These are phyloP conservation scores for Phytophthora tentaculata DNA, from an alignment of 352 stramenopile species.

Conservation along the genomic window DNA sequence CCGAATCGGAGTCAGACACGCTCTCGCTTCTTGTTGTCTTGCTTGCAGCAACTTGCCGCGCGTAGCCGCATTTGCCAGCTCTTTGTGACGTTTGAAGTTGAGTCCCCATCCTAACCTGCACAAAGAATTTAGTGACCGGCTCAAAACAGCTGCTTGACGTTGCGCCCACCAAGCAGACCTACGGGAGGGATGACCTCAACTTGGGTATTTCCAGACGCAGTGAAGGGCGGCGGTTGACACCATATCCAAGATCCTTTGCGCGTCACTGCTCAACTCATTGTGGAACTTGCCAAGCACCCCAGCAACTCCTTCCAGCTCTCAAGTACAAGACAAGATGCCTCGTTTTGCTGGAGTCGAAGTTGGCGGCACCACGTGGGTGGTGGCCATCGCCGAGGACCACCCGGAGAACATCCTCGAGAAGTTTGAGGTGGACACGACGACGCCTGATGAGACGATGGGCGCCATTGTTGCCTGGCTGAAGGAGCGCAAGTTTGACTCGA, in stretches of 20 bases:
- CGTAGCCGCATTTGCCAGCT: constrained; percentile 1
- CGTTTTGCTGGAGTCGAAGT: constrained; percentile 86
- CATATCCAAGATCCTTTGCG: neutral
- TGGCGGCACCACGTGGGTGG: constrained; percentile 95
- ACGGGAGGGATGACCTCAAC: constrained; percentile 17
- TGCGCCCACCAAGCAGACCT: constrained; percentile 18
- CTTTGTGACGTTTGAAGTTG: constrained; percentile 36
- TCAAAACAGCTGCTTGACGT: constrained; percentile 34
- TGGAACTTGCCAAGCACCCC: constrained; percentile 16
- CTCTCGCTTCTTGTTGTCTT: neutral
- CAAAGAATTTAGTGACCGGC: constrained; percentile 11
- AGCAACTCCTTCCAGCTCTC: neutral
- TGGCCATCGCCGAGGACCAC: constrained; percentile 90
- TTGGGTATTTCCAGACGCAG: neutral
- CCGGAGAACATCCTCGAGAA: constrained; percentile 90
- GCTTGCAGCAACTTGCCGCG: neutral
- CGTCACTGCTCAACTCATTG: constrained; percentile 9
- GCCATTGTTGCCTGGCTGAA: constrained; percentile 85
- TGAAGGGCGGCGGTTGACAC: constrained; percentile 1
- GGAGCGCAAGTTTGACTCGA: constrained; percentile 78
- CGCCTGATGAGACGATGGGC: constrained; percentile 84
- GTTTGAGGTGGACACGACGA: constrained; percentile 86
- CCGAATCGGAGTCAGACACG: too few species aligned
- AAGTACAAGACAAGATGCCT: constrained; percentile 31
- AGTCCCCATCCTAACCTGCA: constrained; percentile 22